Evolutionary conservation across 169 alveolate genomes (phyloP).

Genomic region (Neospora caninum): DNA sequence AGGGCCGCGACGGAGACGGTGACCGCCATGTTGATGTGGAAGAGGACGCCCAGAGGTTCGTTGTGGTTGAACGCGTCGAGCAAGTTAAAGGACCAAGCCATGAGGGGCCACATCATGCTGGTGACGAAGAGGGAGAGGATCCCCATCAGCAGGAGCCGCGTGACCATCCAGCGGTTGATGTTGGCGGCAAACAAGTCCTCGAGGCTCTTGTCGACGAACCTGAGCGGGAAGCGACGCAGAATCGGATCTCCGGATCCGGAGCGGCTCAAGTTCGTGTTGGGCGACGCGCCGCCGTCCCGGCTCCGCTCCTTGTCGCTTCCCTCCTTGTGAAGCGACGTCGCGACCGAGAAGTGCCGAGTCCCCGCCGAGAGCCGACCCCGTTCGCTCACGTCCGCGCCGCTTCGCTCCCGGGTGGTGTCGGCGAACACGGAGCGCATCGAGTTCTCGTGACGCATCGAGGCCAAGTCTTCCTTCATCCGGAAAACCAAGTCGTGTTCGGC

Average conservation of each 20-base stretch:
- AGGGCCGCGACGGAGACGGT: constrained; percentile 15
- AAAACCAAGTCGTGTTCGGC: constrained; percentile 32
- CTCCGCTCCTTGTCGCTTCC: background rate
- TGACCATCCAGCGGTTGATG: constrained; percentile 55
- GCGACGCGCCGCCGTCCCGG: constrained; percentile 5
- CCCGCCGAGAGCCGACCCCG: background rate
- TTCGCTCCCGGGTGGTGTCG: background rate
- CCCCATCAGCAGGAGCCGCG: constrained; percentile 49
- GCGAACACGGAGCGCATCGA: constrained; percentile 14
- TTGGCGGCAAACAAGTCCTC: constrained; percentile 52
- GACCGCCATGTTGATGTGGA: constrained; percentile 34
- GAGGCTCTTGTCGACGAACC: constrained; percentile 9
- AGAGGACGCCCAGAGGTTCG: constrained; percentile 38
- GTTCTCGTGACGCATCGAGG: background rate
- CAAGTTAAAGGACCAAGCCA: constrained; percentile 52
- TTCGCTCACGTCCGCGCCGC: background rate
- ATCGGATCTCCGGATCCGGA: constrained; percentile 16
- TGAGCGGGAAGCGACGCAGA: constrained; percentile 27
- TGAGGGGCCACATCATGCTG: constrained; percentile 52
- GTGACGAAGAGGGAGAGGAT: constrained; percentile 44
- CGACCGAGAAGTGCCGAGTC: background rate
- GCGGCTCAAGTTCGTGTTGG: constrained; percentile 19
- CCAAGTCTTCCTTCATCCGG: constrained; percentile 27
- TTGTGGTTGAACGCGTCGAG: constrained; percentile 43
- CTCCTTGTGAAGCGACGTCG: background rate